These are phyloP conservation scores for Amborella trichopoda DNA, from an alignment of 164 flowering plant species.

Conservation along the genomic window DNA sequence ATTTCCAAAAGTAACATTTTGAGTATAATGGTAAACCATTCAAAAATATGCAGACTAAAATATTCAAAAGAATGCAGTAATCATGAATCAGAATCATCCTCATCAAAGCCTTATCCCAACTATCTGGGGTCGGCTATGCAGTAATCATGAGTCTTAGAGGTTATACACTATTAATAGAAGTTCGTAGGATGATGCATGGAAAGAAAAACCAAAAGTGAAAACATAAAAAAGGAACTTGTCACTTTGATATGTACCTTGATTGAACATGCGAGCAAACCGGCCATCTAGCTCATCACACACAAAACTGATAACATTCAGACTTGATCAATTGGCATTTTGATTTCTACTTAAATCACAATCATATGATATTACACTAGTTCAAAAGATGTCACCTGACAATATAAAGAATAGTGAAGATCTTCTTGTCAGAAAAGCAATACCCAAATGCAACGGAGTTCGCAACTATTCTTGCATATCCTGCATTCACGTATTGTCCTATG, in stretches of 20 bases:
- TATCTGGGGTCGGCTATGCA: too few species aligned
- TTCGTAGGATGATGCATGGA: too few species aligned
- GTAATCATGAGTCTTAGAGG: too few species aligned
- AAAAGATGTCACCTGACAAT: conserved; percentile 45
- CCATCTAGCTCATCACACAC: conserved; percentile 94
- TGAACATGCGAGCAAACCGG: conserved; percentile 93
- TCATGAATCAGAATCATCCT: too few species aligned
- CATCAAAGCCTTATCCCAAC: too few species aligned
- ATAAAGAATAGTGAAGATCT: conserved; percentile 60
- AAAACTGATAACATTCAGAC: conserved; percentile 39
- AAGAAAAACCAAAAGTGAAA: too few species aligned
- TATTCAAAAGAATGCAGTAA: too few species aligned
- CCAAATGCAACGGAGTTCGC: conserved; percentile 66
- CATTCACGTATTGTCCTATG: conserved; percentile 3
- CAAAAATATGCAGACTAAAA: too few species aligned
- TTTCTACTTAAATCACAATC: not conserved
- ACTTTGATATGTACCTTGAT: conserved; percentile 71
- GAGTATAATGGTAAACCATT: too few species aligned
- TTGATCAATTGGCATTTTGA: not conserved
- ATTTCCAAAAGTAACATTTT: too few species aligned
- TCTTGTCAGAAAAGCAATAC: conserved; percentile 55
- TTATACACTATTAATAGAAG: too few species aligned
- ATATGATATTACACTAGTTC: not conserved
- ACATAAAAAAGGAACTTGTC: too few species aligned
- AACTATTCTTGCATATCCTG: conserved; percentile 74